Base-by-base conservation (phyloP, 768 basidiomycete species). In the Russula earlei region DNA sequence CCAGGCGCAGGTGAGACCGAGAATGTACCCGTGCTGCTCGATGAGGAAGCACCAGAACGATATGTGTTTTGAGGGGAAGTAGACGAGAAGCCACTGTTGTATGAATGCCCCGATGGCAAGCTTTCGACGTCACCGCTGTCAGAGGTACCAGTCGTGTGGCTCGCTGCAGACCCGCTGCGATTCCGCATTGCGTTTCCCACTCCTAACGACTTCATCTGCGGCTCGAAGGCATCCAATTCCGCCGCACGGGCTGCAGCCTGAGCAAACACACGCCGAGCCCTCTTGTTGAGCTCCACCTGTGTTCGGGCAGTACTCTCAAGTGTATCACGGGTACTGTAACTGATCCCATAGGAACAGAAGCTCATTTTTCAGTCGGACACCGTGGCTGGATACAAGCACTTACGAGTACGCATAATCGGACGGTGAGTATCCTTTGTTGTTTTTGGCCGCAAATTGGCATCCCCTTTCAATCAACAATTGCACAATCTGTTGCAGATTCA, bases 341-440 rank as follows among this genome's bases (percentile, higher is more conserved):
- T 91, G 61, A 42, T 52, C 33, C 50, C 41, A 62, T 50, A 54
- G 15, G 47, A 38, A 62, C 50, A 50, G 15, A 46, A 38, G 44
- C 12, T 29, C 41, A 56, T 63, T 14, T 64, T 56, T 65, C 61
- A 62, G 61, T 41, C 49, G 19, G 54, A 50, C 14, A 17, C 53
- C 17, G 17, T 31, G 20, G 40, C 37, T 52, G 19, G 12, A 37
- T 14, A 24, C 53, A 40, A 52, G 43, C 34, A 76, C 85, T 57
- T 66, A 88, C 81, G 87, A 89, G 68, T 90, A 96, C 15, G 93
- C 91, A 68, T 94, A 96, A 71, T 97, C 94, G 0, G 85, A 84
- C 10, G 94, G 85, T 10, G 88, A 90, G 67, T 92, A 96, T 0
- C 92, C 92, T 59, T 90, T 83, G 57, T 92, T 91, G 67, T 97